Base-by-base conservation (phyloP, 2,329 filamentous ascomycete species). In the Microsporum audouinii region DNA sequence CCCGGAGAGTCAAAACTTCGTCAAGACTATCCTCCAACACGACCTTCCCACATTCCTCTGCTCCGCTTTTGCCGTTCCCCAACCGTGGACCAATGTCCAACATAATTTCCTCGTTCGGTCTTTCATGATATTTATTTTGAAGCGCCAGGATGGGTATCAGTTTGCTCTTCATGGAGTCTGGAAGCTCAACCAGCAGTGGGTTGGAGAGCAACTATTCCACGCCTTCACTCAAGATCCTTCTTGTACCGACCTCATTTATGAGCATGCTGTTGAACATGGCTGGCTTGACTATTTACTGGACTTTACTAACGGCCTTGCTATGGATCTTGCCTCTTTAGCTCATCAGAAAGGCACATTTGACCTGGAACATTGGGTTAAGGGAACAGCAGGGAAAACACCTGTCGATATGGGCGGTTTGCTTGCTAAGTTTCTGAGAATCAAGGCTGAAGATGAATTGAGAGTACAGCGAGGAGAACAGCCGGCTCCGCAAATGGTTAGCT, bases 131-230 rank as follows among this genome's bases (percentile, higher is more conserved):
- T 96, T 95, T 71, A 79, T 96, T 33, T 82, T 86, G 69, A 91
- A 91, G 72, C 83, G 85, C 61, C 85, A 90, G 8, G 81, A 86
- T 3, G 84, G 91, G 60, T 88, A 89, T 71, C 86, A 91, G 66
- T 95, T 96, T 65, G 92, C 96, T 12, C 82, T 99, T 61, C 87
- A 96, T 70, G 91, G 90, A 62, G 77, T 96, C 4, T 97, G 92
- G 91, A 86, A 88, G 66, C 91, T 94, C 70, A 90, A 97, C 71
- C 88, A 86, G 66, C 82, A 87, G 23, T 97, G 91, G 88, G 88
- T 97, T 14, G 86, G 87, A 7, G 83, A 86, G 65, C 85, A 88
- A 62, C 83, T 99, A 38, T 84, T 92, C 47, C 86, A 91, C 62
- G 82, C 84, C 6, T 90, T 94, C 71, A 87, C 86, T 45, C 77